A percentile compares a stretch with the other conserved stretches of the same genome.
These are phyloP conservation scores for Blastobotrys mokoenaii DNA, from an alignment of 805 yeast genomes.

Conservation along the genomic window DNA sequence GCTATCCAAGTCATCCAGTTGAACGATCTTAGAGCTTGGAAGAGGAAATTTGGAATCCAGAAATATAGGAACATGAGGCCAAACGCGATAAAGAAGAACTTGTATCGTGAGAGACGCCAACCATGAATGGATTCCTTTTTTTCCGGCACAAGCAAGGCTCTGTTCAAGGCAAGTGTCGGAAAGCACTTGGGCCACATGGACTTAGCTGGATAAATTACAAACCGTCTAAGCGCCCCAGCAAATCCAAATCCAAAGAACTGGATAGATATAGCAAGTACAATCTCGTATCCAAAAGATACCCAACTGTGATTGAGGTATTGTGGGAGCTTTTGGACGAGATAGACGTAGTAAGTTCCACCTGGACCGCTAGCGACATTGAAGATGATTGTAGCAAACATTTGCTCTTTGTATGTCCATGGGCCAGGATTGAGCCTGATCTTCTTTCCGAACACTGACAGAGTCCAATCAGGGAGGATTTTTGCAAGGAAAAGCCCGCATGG, in stretches of 20 bases:
- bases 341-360: conserved; percentile 21
- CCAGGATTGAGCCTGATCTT: conserved; percentile 44
- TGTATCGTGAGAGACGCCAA: conserved; percentile 49
- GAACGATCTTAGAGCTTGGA: conserved; percentile 53
- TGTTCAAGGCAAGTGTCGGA: conserved; percentile 47
- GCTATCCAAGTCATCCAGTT: conserved; percentile 54
- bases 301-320: conserved; percentile 23
- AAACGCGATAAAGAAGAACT: conserved; percentile 39
- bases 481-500: conserved; percentile 34
- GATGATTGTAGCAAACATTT: conserved; percentile 45
- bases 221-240: conserved; percentile 49
- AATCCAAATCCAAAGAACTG: conserved; percentile 46
- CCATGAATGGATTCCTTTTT: conserved; percentile 38
- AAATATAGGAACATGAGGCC: conserved; percentile 43
- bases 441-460: conserved; percentile 33
- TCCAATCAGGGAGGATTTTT: conserved; percentile 38
- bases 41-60: conserved; percentile 62
- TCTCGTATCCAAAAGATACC: conserved; percentile 37
- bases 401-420: conserved; percentile 55
- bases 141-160: conserved; percentile 32
- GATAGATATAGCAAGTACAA: conserved; percentile 38
- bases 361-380: conserved; percentile 26
- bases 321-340: conserved; percentile 26
- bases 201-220: conserved; percentile 36
- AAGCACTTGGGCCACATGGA: conserved; percentile 46